These are phyloP conservation scores for Trametes cinnabarina DNA, from an alignment of 768 basidiomycete species.

Conservation along the genomic window DNA sequence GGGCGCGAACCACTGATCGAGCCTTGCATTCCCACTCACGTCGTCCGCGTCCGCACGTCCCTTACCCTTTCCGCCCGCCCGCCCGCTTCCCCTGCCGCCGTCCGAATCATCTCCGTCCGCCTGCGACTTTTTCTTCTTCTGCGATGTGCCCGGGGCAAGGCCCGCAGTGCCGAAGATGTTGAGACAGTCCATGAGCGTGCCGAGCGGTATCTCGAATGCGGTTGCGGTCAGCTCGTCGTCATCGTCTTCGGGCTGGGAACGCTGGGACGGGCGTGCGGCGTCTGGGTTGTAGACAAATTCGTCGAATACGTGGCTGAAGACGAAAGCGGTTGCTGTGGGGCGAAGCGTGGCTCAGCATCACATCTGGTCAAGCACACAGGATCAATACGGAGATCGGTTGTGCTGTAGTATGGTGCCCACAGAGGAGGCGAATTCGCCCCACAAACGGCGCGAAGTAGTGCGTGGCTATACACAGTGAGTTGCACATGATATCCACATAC, in stretches of 20 bases:
- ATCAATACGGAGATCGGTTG: too few relatives aligned
- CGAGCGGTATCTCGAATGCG: constrained; percentile 81
- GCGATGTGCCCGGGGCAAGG: constrained; percentile 25
- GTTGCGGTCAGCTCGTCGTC: constrained; percentile 21
- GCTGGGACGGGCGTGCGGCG: constrained; percentile 16
- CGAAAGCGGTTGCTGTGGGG: constrained; percentile 75
- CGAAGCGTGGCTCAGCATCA: background rate
- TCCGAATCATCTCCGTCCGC: constrained; percentile 45
- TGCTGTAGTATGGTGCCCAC: too few relatives aligned
- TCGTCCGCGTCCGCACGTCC: constrained; percentile 33
- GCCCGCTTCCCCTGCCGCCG: constrained; percentile 36
- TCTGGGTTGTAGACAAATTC: constrained; percentile 67
- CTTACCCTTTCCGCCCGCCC: constrained; percentile 28
- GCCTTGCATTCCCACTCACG: constrained; percentile 28
- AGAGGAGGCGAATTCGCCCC: too few relatives aligned
- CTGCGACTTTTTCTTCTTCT: constrained; percentile 49
- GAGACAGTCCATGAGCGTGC: constrained; percentile 83
- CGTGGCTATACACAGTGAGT: too few relatives aligned
- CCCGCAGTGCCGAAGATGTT: constrained; percentile 89
- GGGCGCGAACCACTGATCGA: constrained; percentile 61
- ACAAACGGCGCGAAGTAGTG: too few relatives aligned
- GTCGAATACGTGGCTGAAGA: constrained; percentile 75
- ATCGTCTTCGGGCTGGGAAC: constrained; percentile 24
- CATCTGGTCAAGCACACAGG: background rate
- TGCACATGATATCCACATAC: background rate